Evolutionary conservation across 495 filamentous ascomycete species (phyloP).

Genomic region (Hyaloscypha hepaticicola): DNA sequence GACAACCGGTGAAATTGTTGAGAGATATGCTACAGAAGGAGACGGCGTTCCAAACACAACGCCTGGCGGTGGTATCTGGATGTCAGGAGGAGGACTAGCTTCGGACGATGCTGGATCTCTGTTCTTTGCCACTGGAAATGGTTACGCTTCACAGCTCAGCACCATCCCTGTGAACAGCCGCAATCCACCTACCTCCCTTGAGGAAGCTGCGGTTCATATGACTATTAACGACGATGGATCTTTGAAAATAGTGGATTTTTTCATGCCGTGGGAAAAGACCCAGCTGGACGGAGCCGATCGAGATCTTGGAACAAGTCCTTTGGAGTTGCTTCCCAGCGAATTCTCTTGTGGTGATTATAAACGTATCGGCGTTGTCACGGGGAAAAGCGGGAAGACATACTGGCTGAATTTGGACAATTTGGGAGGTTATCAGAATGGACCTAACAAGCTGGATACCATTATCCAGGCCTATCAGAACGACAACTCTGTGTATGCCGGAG

Average conservation of each 20-base stretch:
- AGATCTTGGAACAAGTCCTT: slow-evolving; percentile 43
- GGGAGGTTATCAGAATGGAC: slow-evolving; percentile 50
- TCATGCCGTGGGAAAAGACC: slow-evolving; percentile 44
- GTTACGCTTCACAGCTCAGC: slow-evolving; percentile 39
- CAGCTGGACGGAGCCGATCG: slow-evolving; percentile 42
- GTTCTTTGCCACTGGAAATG: slow-evolving; percentile 46
- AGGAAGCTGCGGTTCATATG: slow-evolving; percentile 41
- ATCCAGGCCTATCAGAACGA: slow-evolving; percentile 42
- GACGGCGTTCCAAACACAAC: slow-evolving; percentile 33
- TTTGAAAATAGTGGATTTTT: slow-evolving; percentile 41
- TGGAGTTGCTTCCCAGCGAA: slow-evolving; percentile 36
- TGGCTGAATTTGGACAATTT: slow-evolving; percentile 46
- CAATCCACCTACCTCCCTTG: slow-evolving; percentile 37
- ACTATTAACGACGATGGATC: slow-evolving; percentile 36
- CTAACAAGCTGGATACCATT: slow-evolving; percentile 41
- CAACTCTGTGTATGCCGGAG: slow-evolving; percentile 46
- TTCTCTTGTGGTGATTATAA: slow-evolving; percentile 41
- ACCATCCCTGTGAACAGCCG: slow-evolving; percentile 40
- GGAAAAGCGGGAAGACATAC: slow-evolving; percentile 50
- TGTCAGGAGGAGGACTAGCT: slow-evolving; percentile 42
- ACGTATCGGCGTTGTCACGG: slow-evolving; percentile 42
- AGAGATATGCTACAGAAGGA: slow-evolving; percentile 40
- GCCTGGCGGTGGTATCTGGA: slow-evolving; percentile 44
- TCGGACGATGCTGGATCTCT: slow-evolving; percentile 42
- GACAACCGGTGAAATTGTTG: slow-evolving; percentile 40